Base-by-base conservation (phyloP, 2,329 filamentous ascomycete genomes). In the Cercospora janseana region DNA sequence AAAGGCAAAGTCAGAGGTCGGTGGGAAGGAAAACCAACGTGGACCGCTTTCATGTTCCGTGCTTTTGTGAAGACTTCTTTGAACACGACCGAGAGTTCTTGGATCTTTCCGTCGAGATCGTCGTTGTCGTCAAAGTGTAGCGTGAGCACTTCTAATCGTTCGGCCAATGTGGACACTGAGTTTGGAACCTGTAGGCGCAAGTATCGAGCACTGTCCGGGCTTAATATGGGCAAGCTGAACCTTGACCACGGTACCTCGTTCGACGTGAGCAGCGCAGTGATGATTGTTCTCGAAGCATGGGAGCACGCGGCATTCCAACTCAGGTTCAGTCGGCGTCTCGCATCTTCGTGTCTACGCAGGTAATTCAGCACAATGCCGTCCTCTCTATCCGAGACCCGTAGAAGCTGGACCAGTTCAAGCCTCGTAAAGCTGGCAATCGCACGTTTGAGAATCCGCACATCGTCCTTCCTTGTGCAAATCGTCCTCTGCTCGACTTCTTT, bases 281-380 rank as follows among this genome's bases (percentile, higher is more conserved):
- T 77, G 18, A 86, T 72, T 2, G 77, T 83, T 52, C 74, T 77
- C 4, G 81, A 75, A 24, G 79, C 81, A 60, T 83, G 80, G 8
- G 78, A 75, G 60, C 81, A 86, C 13, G 83, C 83, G 10, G 75
- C 73, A 34, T 78, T 76, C 83, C 83, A 86, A 56, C 77, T 74
- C 18, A 82, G 70, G 54, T 77, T 71, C 10, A 79, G 70, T 12
- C 76, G 68, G 15, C 73, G 67, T 9, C 57, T 55, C 49, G 70
- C 72, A 47, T 73, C 66, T 35, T 74, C 71, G 50, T 75, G 72
- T 40, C 52, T 29, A 10, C 38, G 45, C 6, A 83, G 71, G 56
- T 77, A 79, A 12, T 73, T 69, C 37, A 79, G 69, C 10, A 83
- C 70, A 16, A 73, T 67, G 38, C 75, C 74, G 60, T 85, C 82